phyloP scores from a whole-genome alignment of 805 yeast genomes.

The Ogataea methanolica region DNA sequence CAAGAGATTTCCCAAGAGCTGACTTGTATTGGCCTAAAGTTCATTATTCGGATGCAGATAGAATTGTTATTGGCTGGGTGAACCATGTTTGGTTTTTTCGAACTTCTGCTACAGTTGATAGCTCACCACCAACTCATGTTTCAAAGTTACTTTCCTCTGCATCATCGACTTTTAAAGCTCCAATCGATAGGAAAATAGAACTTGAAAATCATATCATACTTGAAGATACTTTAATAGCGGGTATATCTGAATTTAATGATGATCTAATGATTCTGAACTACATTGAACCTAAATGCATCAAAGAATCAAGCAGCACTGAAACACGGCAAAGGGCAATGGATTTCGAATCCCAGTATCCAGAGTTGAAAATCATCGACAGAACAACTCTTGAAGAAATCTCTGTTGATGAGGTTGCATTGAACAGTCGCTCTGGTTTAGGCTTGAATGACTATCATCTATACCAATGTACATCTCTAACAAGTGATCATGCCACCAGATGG shows the following conservation, averaged over 20 bases:
- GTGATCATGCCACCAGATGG: conserved; percentile 35
- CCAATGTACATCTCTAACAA: conserved; percentile 38
- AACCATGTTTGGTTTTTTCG: conserved; percentile 63
- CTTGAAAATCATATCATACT: conserved; percentile 44
- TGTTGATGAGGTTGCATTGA: conserved; percentile 72
- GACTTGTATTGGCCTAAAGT: conserved; percentile 84
- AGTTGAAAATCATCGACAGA: conserved; percentile 63
- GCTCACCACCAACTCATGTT: conserved; percentile 13
- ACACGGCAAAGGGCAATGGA: neutral
- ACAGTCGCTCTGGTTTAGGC: conserved; percentile 54
- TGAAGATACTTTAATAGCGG: conserved; percentile 59
- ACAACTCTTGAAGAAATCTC: conserved; percentile 65
- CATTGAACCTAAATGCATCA: conserved; percentile 33
- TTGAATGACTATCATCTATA: conserved; percentile 77
- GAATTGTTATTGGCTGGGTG: conserved; percentile 80
- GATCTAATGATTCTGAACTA: conserved; percentile 57
- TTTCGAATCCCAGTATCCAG: conserved; percentile 52
- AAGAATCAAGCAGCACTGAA: conserved; percentile 16
- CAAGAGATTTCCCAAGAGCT: conserved; percentile 54
- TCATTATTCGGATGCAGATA: conserved; percentile 57
- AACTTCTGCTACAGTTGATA: conserved; percentile 6
- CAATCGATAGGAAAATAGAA: conserved; percentile 38
- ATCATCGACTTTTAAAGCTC: conserved; percentile 46
- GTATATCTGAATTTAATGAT: conserved; percentile 70
- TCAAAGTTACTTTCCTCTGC: conserved; percentile 47